Evolutionary conservation across 2,329 filamentous ascomycete species (phyloP), one percentile per base, ranked within the genome.

Genomic region (Orbilia blumenaviensis): DNA sequence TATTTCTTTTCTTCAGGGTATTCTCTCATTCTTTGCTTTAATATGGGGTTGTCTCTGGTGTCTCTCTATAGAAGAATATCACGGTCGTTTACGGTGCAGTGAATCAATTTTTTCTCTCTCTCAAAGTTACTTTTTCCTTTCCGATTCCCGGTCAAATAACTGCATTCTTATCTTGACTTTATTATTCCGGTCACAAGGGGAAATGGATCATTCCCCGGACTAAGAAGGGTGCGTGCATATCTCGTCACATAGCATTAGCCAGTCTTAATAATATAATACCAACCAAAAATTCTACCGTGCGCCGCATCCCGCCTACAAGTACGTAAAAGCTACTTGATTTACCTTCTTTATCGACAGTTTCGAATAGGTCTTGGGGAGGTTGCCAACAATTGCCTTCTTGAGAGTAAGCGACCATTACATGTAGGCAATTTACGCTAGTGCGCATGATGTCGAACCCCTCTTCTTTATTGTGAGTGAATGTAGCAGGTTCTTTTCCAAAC

Each of bases 231-330:
- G 64, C 50, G 54, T 44, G 48, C 32, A 50, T 48, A 18, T 46
- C 12, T 25, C 25, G 32, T 69, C 56, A 62, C 44, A 48, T 29
- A 54, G 66, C 25, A 56, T 46, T 62, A 69, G 63, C 48, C 52
- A 62, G 63, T 27, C 27, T 36, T 23, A 60, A 60, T 68, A 27
- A 29, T 41, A 46, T 42, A 54, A 25, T 25, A 25, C 10, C 21
- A 3, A 38, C n/a, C 18, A 10, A 42, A 10, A 41, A 10, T 67
- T 16, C 21, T 67, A 58, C 62, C 48, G 42, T 34, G 29, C 29
- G 29, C 5, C 27, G 14, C 29, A 61, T 29, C 60, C 41, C n/a
- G 23, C 14, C 42, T 16, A 41, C 6, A 5, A 41, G 6, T 41
- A 41, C 16, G 1, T 6, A 2, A n/a, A 41, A 41, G 14, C n/a